Percentiles rank a stretch among this genome's conserved stretches.
Evolutionary conservation across 164 flowering plant genomes (phyloP).

Genomic region (Hamamelis virginiana): DNA sequence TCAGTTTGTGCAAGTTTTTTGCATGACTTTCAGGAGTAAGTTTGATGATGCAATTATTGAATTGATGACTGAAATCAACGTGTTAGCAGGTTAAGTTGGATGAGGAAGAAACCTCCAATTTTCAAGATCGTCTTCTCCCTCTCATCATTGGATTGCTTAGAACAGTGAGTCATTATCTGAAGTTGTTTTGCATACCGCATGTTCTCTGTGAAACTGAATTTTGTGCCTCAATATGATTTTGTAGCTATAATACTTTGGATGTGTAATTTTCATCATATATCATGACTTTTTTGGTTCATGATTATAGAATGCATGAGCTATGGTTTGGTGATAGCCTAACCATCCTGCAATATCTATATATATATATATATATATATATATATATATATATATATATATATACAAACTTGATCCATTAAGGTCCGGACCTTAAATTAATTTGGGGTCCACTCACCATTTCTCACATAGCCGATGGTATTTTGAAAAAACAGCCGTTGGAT

Average conservation of each 20-base stretch:
- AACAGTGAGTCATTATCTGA: conserved; percentile 62
- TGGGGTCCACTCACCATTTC: no score
- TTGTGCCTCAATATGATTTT: not conserved
- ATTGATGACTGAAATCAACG: conserved; percentile 9
- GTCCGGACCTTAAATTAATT: no score
- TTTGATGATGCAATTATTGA: not conserved
- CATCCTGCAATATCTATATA: no score
- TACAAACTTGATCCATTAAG: no score
- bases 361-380: no score
- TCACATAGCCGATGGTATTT: no score
- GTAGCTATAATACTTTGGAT: not conserved
- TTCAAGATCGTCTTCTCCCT: conserved; percentile 89
- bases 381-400: no score
- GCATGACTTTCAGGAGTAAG: not conserved
- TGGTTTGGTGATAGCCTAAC: no score
- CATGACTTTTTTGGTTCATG: not conserved
- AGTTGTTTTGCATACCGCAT: not conserved
- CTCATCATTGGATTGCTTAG: conserved; percentile 88
- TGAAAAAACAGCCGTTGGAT: no score
- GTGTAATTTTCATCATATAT: not conserved
- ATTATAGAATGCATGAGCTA: not conserved
- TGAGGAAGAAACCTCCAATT: conserved; percentile 63
- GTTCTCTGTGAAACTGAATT: not conserved
- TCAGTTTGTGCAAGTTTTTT: not conserved
- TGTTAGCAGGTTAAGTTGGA: conserved; percentile 60